These are phyloP conservation scores for Microcyclospora pomicola DNA, from an alignment of 2,329 filamentous ascomycete species.

Conservation along the genomic window DNA sequence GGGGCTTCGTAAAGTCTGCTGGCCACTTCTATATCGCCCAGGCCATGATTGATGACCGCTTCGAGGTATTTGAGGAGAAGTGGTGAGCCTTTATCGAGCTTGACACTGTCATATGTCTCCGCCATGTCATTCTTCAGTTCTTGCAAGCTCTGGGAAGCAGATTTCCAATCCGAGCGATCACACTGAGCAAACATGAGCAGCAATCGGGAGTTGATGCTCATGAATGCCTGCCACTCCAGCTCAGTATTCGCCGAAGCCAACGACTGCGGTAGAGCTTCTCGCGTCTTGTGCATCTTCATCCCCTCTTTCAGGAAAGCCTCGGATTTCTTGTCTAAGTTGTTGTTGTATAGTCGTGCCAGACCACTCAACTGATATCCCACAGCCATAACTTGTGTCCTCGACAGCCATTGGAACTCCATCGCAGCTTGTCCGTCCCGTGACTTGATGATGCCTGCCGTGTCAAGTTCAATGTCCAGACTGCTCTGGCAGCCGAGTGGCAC, in stretches of 20 bases:
- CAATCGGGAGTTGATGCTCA: slow-evolving; percentile 57
- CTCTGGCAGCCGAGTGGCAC: slow-evolving; percentile 27
- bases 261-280: slow-evolving; percentile 9
- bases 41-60: slow-evolving; percentile 64
- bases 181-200: slow-evolving; percentile 57
- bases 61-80: slow-evolving; percentile 48
- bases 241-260: slow-evolving; percentile 19
- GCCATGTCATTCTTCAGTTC: slow-evolving; percentile 32
- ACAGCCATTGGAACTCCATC: slow-evolving; percentile 47
- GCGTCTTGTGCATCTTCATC: slow-evolving; percentile 28
- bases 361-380: slow-evolving; percentile 47
- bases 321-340: slow-evolving; percentile 40
- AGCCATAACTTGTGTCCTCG: slow-evolving; percentile 44
- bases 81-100: slow-evolving; percentile 19
- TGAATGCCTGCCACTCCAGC: slow-evolving; percentile 8
- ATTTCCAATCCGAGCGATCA: slow-evolving; percentile 55
- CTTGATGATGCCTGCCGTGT: slow-evolving; percentile 32
- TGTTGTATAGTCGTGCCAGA: slow-evolving; percentile 41
- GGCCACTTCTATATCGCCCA: slow-evolving; percentile 57
- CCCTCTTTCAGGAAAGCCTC: slow-evolving; percentile 46
- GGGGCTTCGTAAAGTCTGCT: slow-evolving; percentile 51
- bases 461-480: slow-evolving; percentile 21
- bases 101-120: slow-evolving; percentile 2
- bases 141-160: slow-evolving; percentile 45
- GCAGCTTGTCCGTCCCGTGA: slow-evolving; percentile 24